Conservation (phyloP, 192 early-diverging fungal species). For the Podila clonocystis region DNA sequence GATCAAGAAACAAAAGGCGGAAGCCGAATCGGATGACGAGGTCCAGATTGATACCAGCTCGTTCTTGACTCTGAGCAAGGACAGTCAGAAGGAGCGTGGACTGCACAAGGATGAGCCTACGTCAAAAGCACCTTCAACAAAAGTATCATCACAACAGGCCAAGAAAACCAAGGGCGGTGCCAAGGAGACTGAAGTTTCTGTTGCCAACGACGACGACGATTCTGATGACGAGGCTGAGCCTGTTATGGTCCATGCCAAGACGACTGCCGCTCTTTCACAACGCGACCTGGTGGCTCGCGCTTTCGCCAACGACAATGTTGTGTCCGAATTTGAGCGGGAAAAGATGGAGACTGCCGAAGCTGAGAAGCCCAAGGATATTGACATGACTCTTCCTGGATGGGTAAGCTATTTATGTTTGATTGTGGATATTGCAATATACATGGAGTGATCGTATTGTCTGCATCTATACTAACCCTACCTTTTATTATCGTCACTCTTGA, state of each 20-base stretch:
- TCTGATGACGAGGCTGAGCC: constrained; percentile 43
- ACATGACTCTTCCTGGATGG: constrained; percentile 95
- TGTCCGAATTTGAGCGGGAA: constrained; percentile 89
- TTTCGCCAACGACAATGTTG: constrained; percentile 94
- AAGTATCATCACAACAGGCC: neutral
- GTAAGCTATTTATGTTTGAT: constrained; percentile 12
- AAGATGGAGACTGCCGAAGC: constrained; percentile 75
- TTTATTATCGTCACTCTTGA: neutral
- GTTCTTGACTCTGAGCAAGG: constrained; percentile 62
- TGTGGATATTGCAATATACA: neutral
- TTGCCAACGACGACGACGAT: constrained; percentile 28
- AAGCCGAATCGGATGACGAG: constrained; percentile 61
- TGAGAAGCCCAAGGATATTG: constrained; percentile 82
- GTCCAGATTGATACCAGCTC: constrained; percentile 79
- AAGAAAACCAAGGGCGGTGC: constrained; percentile 19
- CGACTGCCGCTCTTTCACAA: constrained; percentile 69
- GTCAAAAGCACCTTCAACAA: neutral
- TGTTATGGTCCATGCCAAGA: constrained; percentile 67
- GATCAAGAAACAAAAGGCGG: constrained; percentile 67
- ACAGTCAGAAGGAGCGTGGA: constrained; percentile 48
- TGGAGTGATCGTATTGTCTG: neutral
- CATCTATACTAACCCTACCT: neutral
- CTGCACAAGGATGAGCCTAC: constrained; percentile 17
- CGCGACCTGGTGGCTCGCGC: constrained; percentile 91
- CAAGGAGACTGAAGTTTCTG: neutral